Conservation (phyloP, 345 rosid genomes). For the Raphanus raphanistrum region DNA sequence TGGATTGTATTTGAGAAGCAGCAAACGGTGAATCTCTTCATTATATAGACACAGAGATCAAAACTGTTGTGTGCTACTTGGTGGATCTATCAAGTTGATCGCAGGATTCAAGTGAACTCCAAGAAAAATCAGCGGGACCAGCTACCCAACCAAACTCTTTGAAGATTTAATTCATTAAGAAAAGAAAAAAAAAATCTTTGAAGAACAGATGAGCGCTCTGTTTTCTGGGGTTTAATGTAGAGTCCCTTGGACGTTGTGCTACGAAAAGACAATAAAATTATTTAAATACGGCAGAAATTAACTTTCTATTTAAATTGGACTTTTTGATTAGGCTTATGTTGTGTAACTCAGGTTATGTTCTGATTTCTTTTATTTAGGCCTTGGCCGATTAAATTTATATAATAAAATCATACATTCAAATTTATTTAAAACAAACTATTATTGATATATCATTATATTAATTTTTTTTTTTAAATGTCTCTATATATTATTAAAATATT, state of each 20-base stretch:
- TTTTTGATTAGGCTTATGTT: neutral
- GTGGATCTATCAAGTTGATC: slow-evolving; percentile 16
- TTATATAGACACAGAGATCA: slow-evolving; percentile 30
- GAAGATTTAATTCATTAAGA: neutral
- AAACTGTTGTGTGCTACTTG: neutral
- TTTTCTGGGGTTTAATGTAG: slow-evolving; percentile 6
- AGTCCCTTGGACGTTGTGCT: neutral
- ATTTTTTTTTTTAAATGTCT: no score
- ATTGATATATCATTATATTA: neutral
- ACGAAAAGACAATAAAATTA: neutral
- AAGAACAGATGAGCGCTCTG: neutral
- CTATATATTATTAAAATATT: no score
- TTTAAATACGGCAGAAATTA: neutral
- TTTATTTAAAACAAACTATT: no score
- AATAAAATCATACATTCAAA: no score
- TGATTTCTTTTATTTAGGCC: neutral
- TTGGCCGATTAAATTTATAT: neutral
- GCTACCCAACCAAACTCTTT: slow-evolving; percentile 33
- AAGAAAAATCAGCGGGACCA: slow-evolving; percentile 36
- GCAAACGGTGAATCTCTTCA: slow-evolving; percentile 36
- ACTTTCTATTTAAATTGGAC: neutral
- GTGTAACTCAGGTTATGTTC: neutral
- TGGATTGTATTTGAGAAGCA: slow-evolving; percentile 27
- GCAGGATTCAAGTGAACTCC: slow-evolving; percentile 41
- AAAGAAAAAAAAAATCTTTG: no score